A percentile compares a stretch with the other conserved stretches of the same genome.
Evolutionary conservation across 495 filamentous ascomycete genomes (phyloP).

Genomic region (Penicillium atrosanguineum): DNA sequence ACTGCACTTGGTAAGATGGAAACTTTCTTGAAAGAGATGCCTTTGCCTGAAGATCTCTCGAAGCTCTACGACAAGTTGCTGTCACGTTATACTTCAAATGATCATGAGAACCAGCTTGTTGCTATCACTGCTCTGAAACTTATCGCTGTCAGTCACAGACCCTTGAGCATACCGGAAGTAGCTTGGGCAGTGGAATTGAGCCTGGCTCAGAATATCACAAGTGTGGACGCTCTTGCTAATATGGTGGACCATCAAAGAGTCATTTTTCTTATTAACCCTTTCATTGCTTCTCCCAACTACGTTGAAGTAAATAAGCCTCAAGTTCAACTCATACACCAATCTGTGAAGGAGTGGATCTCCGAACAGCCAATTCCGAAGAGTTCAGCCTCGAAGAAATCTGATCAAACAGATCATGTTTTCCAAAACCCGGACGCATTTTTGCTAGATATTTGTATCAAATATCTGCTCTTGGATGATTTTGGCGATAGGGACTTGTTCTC

Average conservation of each 20-base stretch:
- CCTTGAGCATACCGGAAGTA: constrained; percentile 26
- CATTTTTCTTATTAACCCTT: constrained; percentile 26
- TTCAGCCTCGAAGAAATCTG: no score
- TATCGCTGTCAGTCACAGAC: constrained; percentile 18
- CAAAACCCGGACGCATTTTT: constrained; percentile 18
- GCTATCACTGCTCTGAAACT: constrained; percentile 19
- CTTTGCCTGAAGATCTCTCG: not conserved
- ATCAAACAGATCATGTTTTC: constrained; percentile 1
- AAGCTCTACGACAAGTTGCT: not conserved
- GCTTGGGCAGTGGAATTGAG: constrained; percentile 21
- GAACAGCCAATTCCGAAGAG: no score
- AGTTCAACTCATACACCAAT: constrained; percentile 25
- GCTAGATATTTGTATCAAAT: constrained; percentile 22
- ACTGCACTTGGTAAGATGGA: not conserved
- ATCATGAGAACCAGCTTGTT: not conserved
- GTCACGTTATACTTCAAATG: not conserved
- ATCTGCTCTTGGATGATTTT: constrained; percentile 29
- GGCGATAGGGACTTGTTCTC: constrained; percentile 18
- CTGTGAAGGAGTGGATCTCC: constrained; percentile 20
- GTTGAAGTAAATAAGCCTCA: constrained; percentile 20
- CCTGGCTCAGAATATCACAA: constrained; percentile 3
- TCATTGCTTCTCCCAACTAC: constrained; percentile 22
- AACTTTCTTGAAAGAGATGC: not conserved
- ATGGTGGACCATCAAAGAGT: constrained; percentile 27
- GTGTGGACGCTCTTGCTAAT: constrained; percentile 15